These are phyloP conservation scores for Rhizopus arrhizus DNA, from an alignment of 371 early-diverging fungal species.

Conservation along the genomic window DNA sequence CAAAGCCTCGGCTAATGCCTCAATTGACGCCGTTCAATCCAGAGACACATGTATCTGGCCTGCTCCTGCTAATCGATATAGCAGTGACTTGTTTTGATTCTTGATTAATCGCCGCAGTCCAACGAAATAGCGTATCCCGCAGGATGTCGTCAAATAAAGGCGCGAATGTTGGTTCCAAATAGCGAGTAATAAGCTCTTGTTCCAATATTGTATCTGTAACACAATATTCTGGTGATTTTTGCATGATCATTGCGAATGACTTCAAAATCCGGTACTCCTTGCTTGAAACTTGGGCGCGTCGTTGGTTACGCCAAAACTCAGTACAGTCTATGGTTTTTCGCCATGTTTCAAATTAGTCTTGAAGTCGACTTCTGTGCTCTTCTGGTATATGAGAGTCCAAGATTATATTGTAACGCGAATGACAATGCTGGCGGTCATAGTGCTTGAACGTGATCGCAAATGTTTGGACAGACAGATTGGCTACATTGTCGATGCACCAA, in stretches of 20 bases:
- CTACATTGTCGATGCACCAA: constrained; percentile 23
- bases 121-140: too few species aligned
- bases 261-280: too few species aligned
- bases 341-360: constrained; percentile 17
- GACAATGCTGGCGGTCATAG: constrained; percentile 6
- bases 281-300: constrained; percentile 6
- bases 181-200: too few species aligned
- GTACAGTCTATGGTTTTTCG: constrained; percentile 17
- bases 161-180: too few species aligned
- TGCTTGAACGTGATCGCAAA: constrained; percentile 15
- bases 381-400: constrained; percentile 12
- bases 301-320: constrained; percentile 16
- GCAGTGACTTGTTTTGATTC: too few species aligned
- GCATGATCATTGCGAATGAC: too few species aligned
- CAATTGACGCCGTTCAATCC: not conserved
- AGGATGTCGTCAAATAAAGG: too few species aligned
- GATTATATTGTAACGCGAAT: constrained; percentile 4
- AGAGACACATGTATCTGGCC: too few species aligned
- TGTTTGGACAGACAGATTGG: constrained; percentile 20
- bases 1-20: constrained; percentile 5
- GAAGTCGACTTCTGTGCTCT: constrained; percentile 18
- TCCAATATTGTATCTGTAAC: too few species aligned
- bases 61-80: too few species aligned
- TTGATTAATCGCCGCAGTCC: too few species aligned
- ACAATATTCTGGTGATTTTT: too few species aligned